phyloP scores from a whole-genome alignment of 2,329 filamentous ascomycete species.

The Dothistroma septosporum region DNA sequence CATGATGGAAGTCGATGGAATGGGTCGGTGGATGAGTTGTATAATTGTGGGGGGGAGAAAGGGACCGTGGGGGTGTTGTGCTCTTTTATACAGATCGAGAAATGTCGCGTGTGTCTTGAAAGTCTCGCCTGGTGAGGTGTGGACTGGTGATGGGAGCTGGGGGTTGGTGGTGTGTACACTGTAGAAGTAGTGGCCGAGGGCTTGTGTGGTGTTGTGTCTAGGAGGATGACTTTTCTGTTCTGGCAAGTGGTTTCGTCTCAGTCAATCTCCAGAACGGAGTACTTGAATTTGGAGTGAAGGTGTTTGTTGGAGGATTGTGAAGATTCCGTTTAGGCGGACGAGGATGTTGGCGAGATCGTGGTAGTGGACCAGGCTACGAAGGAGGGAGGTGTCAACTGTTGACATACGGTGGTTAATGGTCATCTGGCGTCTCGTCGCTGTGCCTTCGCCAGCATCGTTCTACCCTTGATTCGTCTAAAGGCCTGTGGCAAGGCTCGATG shows the following conservation, averaged over 20 bases:
- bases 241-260: not conserved
- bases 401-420: not conserved
- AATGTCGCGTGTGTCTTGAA: no score
- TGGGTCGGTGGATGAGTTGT: no score
- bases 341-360: not conserved
- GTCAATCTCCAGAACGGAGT: not conserved
- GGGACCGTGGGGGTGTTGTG: no score
- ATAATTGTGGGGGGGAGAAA: no score
- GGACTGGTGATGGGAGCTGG: not conserved
- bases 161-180: not conserved
- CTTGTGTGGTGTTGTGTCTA: not conserved
- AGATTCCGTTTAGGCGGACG: not conserved
- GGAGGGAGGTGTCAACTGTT: not conserved
- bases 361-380: not conserved
- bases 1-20: no score
- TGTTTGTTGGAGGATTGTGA: not conserved
- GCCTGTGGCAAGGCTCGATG: not conserved
- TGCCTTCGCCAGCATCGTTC: not conserved
- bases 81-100: no score
- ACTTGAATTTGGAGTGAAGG: not conserved
- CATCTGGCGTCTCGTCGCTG: not conserved
- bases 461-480: not conserved
- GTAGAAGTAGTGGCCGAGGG: not conserved
- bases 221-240: not conserved
- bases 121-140: not conserved